phyloP scores from a whole-genome alignment of 495 filamentous ascomycete species.

The Neurospora tetrasperma region DNA sequence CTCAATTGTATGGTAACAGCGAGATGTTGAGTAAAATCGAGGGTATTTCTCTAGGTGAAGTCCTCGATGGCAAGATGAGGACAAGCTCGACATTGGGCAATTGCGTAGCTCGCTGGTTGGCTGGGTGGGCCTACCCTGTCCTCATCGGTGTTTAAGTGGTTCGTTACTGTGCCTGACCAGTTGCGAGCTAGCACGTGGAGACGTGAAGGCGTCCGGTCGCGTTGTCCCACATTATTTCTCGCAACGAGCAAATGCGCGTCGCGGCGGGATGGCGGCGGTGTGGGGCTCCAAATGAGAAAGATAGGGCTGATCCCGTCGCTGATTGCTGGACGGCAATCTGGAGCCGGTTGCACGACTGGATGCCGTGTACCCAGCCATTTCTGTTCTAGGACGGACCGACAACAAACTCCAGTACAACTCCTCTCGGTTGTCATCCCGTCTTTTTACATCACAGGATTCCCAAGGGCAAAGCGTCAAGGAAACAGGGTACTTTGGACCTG shows the following conservation, averaged over 20 bases:
- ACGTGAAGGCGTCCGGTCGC: slow-evolving; percentile 11
- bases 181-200: slow-evolving; percentile 11
- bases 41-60: neutral
- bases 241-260: slow-evolving; percentile 3
- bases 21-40: neutral
- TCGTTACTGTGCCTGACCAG: neutral
- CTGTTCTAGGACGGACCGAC: neutral
- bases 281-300: neutral
- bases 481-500: neutral
- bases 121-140: neutral
- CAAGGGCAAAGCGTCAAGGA: neutral
- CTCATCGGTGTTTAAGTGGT: neutral
- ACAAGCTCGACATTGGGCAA: neutral
- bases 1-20: too few species aligned
- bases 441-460: neutral
- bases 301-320: neutral
- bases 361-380: neutral
- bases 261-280: slow-evolving; percentile 7
- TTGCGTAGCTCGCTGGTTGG: neutral
- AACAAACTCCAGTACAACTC: neutral
- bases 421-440: neutral
- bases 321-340: neutral
- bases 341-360: neutral
- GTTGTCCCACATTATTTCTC: slow-evolving; percentile 11
- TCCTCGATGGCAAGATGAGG: neutral